Evolutionary conservation across 2,329 filamentous ascomycete species (phyloP).

Genomic region (Macrophomina pseudophaseolina): DNA sequence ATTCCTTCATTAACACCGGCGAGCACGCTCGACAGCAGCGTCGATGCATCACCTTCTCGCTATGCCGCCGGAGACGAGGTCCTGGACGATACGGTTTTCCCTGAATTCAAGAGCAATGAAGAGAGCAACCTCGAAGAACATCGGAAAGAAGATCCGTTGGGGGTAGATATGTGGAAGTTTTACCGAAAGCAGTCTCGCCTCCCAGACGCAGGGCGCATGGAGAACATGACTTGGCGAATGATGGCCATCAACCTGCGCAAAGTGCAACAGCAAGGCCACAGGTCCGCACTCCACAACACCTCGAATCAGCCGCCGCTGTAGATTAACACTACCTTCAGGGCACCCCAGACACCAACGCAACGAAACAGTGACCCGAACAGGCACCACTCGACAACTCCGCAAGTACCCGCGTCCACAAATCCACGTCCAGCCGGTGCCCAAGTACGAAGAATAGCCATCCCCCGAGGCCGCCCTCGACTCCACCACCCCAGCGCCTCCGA

Average conservation of each 20-base stretch:
- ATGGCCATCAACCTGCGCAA: constrained; percentile 82
- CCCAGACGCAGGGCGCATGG: constrained; percentile 95
- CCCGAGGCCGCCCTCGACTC: not conserved
- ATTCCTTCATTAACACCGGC: constrained; percentile 52
- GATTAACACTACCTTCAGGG: not conserved
- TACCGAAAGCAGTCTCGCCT: constrained; percentile 87
- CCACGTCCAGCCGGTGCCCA: not conserved
- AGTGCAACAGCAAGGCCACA: not conserved
- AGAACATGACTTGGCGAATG: constrained; percentile 98
- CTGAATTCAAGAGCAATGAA: constrained; percentile 44
- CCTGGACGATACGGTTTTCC: not conserved
- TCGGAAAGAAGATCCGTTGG: constrained; percentile 88
- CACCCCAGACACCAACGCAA: not conserved
- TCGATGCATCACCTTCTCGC: constrained; percentile 54
- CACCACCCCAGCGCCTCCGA: not conserved
- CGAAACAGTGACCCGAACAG: no score
- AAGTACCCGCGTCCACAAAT: no score
- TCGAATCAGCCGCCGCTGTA: not conserved
- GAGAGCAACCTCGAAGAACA: constrained; percentile 73
- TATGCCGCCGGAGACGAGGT: constrained; percentile 57
- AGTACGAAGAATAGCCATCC: not conserved
- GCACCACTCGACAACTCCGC: no score
- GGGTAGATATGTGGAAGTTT: constrained; percentile 91
- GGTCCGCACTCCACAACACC: not conserved
- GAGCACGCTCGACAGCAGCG: constrained; percentile 54